Evolutionary conservation across 2,329 filamentous ascomycete species (phyloP), one percentile per base, ranked within the genome.

Genomic region (Aspergillus japonicus): DNA sequence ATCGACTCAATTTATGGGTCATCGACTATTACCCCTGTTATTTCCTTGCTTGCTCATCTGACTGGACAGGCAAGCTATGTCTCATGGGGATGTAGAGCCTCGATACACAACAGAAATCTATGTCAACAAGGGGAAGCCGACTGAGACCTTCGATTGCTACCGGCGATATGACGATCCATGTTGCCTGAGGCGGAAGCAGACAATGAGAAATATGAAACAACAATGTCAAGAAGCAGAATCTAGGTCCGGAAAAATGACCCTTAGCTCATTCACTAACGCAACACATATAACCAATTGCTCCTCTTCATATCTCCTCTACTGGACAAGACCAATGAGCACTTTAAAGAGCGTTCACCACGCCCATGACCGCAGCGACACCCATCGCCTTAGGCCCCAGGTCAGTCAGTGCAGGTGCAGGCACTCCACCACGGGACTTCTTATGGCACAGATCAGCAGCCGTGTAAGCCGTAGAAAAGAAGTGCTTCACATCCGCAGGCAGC

Each of bases 401-500:
- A 7, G 39, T 19, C 39, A n/a, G 14, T 16, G 39, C 39, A 19
- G 39, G 39, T 2, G 39, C 39, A 44, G 39, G n/a, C 14, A 16
- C 39, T 19, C 39, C 39, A 19, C 39, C 39, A 44, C 39, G 39
- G 16, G 39, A 16, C 14, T 12, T 44, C 39, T 16, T 14, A 44
- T 44, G 39, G 8, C 39, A 19, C 39, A 44, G 4, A 7, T 8
- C 39, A 23, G 42, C 57, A 11, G 33, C 44, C 21, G 51, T 47
- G 24, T 59, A 47, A 1, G 42, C 39, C 26, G 47, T 57, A 11
- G 64, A 58, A 16, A 69, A 16, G 57, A 68, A 71, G 42, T 59
- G 67, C 61, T 74, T 68, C 49, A 71, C 69, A 23, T 63, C 65
- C 16, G 60, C 48, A 3, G 70, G 70, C 2, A 74, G 64, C 11